Percentiles rank a stretch among this genome's conserved stretches.
Conservation (phyloP, 441 rosid species). For the Biscutella laevigata region DNA sequence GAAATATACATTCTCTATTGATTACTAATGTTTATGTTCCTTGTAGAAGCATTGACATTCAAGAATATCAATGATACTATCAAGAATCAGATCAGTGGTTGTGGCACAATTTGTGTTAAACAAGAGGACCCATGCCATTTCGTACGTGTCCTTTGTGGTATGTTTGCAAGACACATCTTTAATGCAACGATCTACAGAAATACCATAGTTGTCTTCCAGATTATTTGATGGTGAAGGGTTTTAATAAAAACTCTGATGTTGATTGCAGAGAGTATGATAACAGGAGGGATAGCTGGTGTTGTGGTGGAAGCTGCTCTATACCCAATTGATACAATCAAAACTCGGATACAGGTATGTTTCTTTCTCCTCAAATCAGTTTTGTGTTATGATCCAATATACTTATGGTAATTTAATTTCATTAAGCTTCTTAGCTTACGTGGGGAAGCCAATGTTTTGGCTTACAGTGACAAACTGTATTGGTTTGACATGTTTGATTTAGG, state of each 20-base stretch:
- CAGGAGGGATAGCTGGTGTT: conserved; percentile 68
- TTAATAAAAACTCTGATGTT: background rate
- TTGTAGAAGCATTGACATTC: conserved; percentile 21
- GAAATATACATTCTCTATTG: background rate
- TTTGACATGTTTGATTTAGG: conserved; percentile 33
- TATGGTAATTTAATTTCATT: background rate
- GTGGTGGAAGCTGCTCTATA: conserved; percentile 64
- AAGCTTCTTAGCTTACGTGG: background rate
- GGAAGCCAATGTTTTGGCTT: background rate
- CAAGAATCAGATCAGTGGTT: conserved; percentile 15
- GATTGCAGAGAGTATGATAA: conserved; percentile 59
- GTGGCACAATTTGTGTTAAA: conserved; percentile 23
- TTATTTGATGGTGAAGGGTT: background rate
- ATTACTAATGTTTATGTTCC: background rate
- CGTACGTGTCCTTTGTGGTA: conserved; percentile 32
- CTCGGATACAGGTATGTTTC: conserved; percentile 51
- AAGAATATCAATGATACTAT: conserved; percentile 15
- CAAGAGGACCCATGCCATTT: conserved; percentile 28
- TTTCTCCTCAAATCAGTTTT: background rate
- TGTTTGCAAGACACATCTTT: conserved; percentile 3
- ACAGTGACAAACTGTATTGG: background rate
- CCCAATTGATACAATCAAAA: conserved; percentile 73
- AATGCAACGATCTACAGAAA: background rate
- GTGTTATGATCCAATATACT: background rate
- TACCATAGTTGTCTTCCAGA: background rate